Conservation (phyloP, 805 yeast species). For the Millerozyma acaciae region DNA sequence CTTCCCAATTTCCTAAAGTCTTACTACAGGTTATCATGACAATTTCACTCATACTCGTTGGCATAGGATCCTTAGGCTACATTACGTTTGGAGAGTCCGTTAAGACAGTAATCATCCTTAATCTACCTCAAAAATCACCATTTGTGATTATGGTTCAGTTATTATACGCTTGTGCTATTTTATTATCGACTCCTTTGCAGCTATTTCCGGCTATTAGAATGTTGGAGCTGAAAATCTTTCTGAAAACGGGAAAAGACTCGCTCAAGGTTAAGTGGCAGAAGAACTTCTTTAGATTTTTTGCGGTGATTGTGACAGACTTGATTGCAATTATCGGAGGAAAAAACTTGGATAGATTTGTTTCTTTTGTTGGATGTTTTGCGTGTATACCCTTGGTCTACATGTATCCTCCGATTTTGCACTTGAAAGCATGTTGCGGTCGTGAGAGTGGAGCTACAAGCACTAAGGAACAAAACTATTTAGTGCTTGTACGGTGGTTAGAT, state of each 20-base stretch:
- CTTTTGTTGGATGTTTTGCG: slow-evolving; percentile 80
- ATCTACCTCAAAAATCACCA: slow-evolving; percentile 65
- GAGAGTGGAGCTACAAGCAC: slow-evolving; percentile 19
- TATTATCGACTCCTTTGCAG: slow-evolving; percentile 78
- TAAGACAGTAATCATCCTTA: slow-evolving; percentile 65
- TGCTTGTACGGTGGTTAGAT: no score
- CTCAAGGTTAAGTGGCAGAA: slow-evolving; percentile 59
- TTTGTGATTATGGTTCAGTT: slow-evolving; percentile 63
- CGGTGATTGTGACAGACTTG: slow-evolving; percentile 52
- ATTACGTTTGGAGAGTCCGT: slow-evolving; percentile 61
- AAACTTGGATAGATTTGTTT: slow-evolving; percentile 68
- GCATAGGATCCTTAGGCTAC: slow-evolving; percentile 67
- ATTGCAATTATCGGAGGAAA: slow-evolving; percentile 67
- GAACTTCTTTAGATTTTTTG: slow-evolving; percentile 50
- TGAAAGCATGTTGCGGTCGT: slow-evolving; percentile 43
- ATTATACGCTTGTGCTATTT: slow-evolving; percentile 69
- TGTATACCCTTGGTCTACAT: slow-evolving; percentile 83
- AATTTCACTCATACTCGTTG: slow-evolving; percentile 58
- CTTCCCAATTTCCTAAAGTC: slow-evolving; percentile 67
- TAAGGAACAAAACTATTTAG: slow-evolving; percentile 33
- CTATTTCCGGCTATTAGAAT: slow-evolving; percentile 75
- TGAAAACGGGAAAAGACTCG: slow-evolving; percentile 55
- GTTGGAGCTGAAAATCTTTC: slow-evolving; percentile 59
- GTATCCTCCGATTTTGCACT: slow-evolving; percentile 78
- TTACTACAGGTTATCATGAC: slow-evolving; percentile 57